These are phyloP conservation scores for Kluyveromyces aestuarii DNA, from an alignment of 805 yeast species.

Conservation along the genomic window DNA sequence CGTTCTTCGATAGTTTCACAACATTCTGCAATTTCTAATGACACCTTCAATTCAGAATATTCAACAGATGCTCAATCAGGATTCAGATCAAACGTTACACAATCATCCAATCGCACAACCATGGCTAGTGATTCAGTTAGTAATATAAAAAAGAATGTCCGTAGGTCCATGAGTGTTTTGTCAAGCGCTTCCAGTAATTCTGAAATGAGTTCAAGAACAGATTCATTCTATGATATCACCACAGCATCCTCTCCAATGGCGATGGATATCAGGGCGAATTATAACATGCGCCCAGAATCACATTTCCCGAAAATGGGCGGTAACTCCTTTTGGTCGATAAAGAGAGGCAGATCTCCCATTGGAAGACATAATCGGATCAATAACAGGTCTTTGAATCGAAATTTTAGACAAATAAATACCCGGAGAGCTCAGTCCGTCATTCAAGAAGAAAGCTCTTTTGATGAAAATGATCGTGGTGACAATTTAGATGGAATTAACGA, in stretches of 20 bases:
- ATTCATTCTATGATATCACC: constrained; percentile 33
- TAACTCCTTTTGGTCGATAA: constrained; percentile 8
- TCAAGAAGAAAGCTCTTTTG: constrained; percentile 24
- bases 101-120: background rate
- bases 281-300: background rate
- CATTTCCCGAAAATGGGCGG: constrained; percentile 6
- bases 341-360: constrained; percentile 23
- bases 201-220: constrained; percentile 32
- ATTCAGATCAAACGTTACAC: constrained; percentile 7
- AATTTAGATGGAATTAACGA: background rate
- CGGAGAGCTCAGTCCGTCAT: constrained; percentile 21
- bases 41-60: constrained; percentile 42
- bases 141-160: constrained; percentile 7
- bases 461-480: constrained; percentile 11
- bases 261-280: constrained; percentile 11
- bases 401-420: constrained; percentile 11
- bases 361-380: constrained; percentile 9
- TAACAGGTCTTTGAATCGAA: constrained; percentile 15
- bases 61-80: constrained; percentile 30
- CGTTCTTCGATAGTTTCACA: constrained; percentile 47
- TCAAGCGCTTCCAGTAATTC: constrained; percentile 33
- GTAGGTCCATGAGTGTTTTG: constrained; percentile 29
- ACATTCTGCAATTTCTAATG: constrained; percentile 38
- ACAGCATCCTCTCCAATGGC: constrained; percentile 23
- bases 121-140: background rate